These are phyloP conservation scores for Withania somnifera DNA, from an alignment of 305 asterid species.

Conservation along the genomic window DNA sequence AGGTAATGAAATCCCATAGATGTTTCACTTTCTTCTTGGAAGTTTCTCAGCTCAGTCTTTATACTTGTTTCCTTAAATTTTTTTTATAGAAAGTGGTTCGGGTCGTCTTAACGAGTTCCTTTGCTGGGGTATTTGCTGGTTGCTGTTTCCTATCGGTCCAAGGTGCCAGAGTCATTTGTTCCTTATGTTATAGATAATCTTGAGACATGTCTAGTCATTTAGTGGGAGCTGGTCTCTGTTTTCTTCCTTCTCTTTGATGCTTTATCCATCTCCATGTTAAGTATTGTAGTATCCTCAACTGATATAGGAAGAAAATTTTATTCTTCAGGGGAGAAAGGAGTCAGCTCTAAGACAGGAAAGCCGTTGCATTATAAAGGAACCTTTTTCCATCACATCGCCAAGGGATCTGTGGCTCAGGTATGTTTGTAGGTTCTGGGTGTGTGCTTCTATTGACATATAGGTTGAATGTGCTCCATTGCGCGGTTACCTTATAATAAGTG, in stretches of 20 bases:
- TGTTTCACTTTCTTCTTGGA: background rate
- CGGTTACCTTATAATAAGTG: background rate
- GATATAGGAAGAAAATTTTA: background rate
- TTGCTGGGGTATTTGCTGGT: background rate
- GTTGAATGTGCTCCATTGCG: background rate
- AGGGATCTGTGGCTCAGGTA: slow-evolving; percentile 86
- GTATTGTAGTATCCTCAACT: background rate
- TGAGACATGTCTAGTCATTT: background rate
- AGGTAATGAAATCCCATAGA: background rate
- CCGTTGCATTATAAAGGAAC: slow-evolving; percentile 95
- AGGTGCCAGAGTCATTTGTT: background rate
- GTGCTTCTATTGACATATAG: background rate
- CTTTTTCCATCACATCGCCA: slow-evolving; percentile 71
- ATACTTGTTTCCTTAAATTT: background rate
- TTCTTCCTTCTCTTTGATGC: background rate
- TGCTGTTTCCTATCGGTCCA: background rate
- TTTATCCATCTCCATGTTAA: background rate
- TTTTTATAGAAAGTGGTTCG: background rate
- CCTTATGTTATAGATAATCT: background rate
- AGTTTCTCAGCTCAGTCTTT: background rate
- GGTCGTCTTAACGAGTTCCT: background rate
- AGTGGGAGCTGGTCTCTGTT: background rate
- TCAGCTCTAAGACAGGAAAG: slow-evolving; percentile 59
- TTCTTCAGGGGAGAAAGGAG: slow-evolving; percentile 86
- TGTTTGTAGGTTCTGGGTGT: slow-evolving; percentile 8